Evolutionary conservation across 2,329 filamentous ascomycete genomes (phyloP), one percentile per base, ranked within the genome.

Genomic region (Endoconidiophora laricicola): DNA sequence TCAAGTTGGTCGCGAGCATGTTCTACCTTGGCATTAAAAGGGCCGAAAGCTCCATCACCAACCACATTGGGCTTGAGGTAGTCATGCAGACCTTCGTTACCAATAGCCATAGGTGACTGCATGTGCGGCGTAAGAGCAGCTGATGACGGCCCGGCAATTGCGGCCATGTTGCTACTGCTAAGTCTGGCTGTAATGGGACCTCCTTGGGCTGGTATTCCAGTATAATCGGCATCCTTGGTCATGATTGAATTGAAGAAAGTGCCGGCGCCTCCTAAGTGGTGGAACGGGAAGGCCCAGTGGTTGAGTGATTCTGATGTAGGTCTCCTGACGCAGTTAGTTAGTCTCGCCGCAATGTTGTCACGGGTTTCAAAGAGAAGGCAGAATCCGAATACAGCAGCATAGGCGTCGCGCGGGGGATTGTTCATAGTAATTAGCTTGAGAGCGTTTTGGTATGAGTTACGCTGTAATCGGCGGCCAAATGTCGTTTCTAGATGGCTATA

Each of bases 381-480:
- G 51, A 86, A 81, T 36, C 77, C 79, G 60, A 87, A 88, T 1
- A 79, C 70, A 33, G 71, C 69, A n/a, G 67, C 64, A 50, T 78
- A 67, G 1, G 62, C 62, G 2, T 66, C 60, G 2, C 69, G 68
- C 0, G 72, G 68, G 44, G 74, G 70, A 55, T 69, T 63, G 2
- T 64, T 58, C 60, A 69, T 68, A 12, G 60, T 65, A 2, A 84
- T 67, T 1, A 88, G 63, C 2, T 67, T 64, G 51, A 79, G 74
- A 0, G 72, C 83, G 23, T 69, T 64, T 62, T 93, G 83, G 1
- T 79, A 57, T 2, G 77, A 70, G 48, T 69, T 69, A 40, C 85
- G 75, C 45, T 85, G 81, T 3, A 93, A 66, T 3, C 81, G 73
- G 6, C 83, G 76, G 9, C 78, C 78, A 56, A 93, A 88, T 1